Base-by-base conservation (phyloP, 768 basidiomycete species). In the Stropharia rugosoannulata region DNA sequence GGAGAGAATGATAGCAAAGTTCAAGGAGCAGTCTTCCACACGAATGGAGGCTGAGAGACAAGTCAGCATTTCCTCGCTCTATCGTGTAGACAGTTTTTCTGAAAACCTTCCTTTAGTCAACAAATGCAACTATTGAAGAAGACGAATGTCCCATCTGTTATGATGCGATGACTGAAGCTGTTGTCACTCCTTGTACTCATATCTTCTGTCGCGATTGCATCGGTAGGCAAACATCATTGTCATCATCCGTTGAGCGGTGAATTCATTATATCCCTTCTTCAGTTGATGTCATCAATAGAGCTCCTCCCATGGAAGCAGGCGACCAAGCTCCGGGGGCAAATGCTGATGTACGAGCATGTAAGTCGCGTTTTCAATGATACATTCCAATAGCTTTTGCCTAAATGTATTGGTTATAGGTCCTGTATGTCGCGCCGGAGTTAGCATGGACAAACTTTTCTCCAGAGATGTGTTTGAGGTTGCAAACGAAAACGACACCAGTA, bases 81-180 rank as follows among this genome's bases (percentile, higher is more conserved):
- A 49, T 27, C 15, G 3, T 40, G 11, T 13, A 5, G 16, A 13
- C 16, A 13, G 11, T 44, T 18, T 44, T 7, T 36, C 10, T 47
- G 22, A 45, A 11, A 38, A 15, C 38, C 35, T 40, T 10, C 47
- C 18, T 42, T 5, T 58, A 86, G 82, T 80, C 80, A 15, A 59
- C 60, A 1, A 74, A 81, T 58, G 77, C 78, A 7, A 73, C 74
- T 12, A 73, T 75, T 1, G 79, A 82, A 19, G 74, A 77, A 9
- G 82, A 84, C 41, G 83, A 86, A 54, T 91, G 89, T 60, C 78
- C 85, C 0, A 81, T 91, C 52, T 90, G 89, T 65, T 80, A 80
- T 56, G 88, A 90, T 54, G 66, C 68, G 3, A 73, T 82, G 63
- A 78, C 74, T 1, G 75, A 83, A 50, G 72, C 84, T 13, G 71